Base-by-base conservation (phyloP, 2,329 filamentous ascomycete species). In the Amphichorda felina region DNA sequence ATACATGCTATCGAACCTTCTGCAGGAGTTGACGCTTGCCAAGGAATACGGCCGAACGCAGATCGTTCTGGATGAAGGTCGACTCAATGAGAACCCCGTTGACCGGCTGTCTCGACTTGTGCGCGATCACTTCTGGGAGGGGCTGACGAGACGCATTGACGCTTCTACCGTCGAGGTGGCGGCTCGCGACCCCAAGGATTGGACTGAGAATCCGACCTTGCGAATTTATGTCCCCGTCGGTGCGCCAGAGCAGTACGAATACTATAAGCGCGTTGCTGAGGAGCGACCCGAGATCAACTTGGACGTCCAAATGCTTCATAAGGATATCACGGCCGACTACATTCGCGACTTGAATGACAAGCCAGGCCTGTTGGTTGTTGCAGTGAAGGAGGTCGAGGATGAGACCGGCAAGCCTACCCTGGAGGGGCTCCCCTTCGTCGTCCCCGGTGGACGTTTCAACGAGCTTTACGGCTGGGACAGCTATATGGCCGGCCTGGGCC, bases 381-480 rank as follows among this genome's bases (percentile, higher is more conserved):
- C 79, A 34, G 94, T 95, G 77, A 81, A 91, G 48, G 76, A 88
- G 52, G 68, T 73, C 29, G 64, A 60, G 10, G 74, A 94, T 48
- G 49, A 50, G 17, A 82, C 82, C 3, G 79, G 79, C 27, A 69
- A 82, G 53, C 75, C 73, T 41, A 81, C 81, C 4, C 64, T 93
- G 28, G 70, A 71, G 25, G 91, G 91, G 3, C 68, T 93, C 39
- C 89, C 91, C 0, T 98, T 96, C 48, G 87, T 96, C n/a, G 91
- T 98, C 3, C 91, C 91, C 0, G 91, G 91, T 40, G 91, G 91
- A 17, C 77, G 91, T 21, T 98, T 98, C 76, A 98, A 98, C 59
- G 91, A 98, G 57, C 63, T 98, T 16, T 98, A 98, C 54, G 89
- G 89, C 32, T 98, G 91, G 91, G 91, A 98, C 60, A 95, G 87